A percentile compares a stretch with the other conserved stretches of the same genome.
Conservation (phyloP, 2,329 filamentous ascomycete species). For the Clonostachys solani region DNA sequence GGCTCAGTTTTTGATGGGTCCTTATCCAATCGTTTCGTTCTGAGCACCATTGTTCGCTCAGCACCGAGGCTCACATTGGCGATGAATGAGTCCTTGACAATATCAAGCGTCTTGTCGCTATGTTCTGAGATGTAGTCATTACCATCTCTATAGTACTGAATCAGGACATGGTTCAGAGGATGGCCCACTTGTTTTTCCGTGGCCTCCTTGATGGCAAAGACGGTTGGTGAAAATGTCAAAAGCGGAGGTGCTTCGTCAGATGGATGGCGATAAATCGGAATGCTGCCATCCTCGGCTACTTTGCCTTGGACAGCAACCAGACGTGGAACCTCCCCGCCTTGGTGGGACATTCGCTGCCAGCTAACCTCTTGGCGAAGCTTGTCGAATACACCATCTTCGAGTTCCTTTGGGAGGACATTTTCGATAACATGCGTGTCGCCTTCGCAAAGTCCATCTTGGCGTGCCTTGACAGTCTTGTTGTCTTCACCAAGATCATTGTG, state of each 20-base stretch:
- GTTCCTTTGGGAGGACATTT: slow-evolving; percentile 57
- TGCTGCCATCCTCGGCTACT: slow-evolving; percentile 62
- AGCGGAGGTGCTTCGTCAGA: slow-evolving; percentile 82
- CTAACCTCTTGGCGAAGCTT: slow-evolving; percentile 68
- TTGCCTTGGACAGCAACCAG: slow-evolving; percentile 85
- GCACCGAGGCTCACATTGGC: slow-evolving; percentile 94
- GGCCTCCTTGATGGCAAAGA: slow-evolving; percentile 61
- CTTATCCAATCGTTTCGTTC: slow-evolving; percentile 66
- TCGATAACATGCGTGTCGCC: slow-evolving; percentile 75
- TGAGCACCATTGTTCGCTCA: slow-evolving; percentile 82
- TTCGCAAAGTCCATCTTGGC: slow-evolving; percentile 54
- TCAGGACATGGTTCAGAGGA: slow-evolving; percentile 82
- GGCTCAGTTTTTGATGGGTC: slow-evolving; percentile 18
- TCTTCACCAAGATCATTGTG: too few species aligned
- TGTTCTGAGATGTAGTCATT: slow-evolving; percentile 94
- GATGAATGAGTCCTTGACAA: slow-evolving; percentile 74
- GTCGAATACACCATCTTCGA: slow-evolving; percentile 62
- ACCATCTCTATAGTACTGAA: slow-evolving; percentile 88
- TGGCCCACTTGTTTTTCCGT: slow-evolving; percentile 75
- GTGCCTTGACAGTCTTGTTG: too few species aligned
- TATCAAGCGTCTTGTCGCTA: slow-evolving; percentile 94
- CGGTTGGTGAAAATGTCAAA: slow-evolving; percentile 68
- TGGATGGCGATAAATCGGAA: slow-evolving; percentile 93
- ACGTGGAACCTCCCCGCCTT: slow-evolving; percentile 85
- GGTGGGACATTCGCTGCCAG: slow-evolving; percentile 92